phyloP scores from a whole-genome alignment of 306 rosid genomes.

The Trifolium fragiferum region DNA sequence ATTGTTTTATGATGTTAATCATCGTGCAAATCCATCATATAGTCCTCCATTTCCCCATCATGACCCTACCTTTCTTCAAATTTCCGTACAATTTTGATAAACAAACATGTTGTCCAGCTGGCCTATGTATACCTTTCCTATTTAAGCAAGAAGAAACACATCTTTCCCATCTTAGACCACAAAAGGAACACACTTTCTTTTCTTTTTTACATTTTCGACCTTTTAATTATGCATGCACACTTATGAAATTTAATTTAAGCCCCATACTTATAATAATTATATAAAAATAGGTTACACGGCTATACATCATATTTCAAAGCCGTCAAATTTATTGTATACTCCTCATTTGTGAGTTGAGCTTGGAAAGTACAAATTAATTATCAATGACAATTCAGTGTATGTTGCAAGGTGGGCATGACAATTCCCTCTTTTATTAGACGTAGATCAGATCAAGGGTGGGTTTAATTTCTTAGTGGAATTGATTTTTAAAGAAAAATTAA shows the following conservation, averaged over 20 bases:
- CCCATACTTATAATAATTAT: no score
- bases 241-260: background rate
- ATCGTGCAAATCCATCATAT: conserved; percentile 40
- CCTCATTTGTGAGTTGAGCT: no score
- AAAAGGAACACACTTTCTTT: conserved; percentile 1
- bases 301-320: no score
- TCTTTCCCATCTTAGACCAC: conserved; percentile 29
- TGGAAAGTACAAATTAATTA: no score
- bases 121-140: conserved; percentile 42
- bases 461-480: no score
- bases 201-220: conserved; percentile 23
- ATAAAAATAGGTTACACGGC: no score
- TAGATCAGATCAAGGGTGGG: no score
- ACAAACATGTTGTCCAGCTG: conserved; percentile 47
- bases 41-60: conserved; percentile 39
- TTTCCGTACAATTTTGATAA: conserved; percentile 38
- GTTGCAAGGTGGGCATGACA: no score
- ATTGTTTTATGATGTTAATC: conserved; percentile 8
- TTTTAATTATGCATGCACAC: conserved; percentile 9
- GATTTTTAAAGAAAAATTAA: no score
- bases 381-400: no score
- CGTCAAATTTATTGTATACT: no score
- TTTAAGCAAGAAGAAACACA: conserved; percentile 44
- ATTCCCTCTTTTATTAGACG: no score
- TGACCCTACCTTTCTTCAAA: conserved; percentile 25